phyloP scores from a whole-genome alignment of 331 rosid species.

The Quercus lobata region DNA sequence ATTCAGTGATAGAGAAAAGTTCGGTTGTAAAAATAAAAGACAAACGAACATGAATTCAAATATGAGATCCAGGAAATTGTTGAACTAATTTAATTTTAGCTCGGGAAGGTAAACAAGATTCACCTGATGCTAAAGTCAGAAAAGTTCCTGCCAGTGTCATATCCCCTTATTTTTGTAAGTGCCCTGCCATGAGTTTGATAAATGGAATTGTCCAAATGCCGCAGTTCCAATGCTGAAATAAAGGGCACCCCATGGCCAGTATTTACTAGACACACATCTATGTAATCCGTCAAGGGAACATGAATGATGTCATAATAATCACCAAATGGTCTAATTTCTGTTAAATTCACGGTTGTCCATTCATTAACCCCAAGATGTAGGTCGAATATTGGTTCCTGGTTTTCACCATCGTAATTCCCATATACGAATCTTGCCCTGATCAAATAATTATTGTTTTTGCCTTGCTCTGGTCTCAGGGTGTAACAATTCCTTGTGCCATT shows the following conservation, averaged over 20 bases:
- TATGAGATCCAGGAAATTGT: too few relatives aligned
- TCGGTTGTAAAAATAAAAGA: too few relatives aligned
- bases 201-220: too few relatives aligned
- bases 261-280: too few relatives aligned
- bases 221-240: too few relatives aligned
- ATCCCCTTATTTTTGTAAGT: rapidly evolving
- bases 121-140: not conserved
- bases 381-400: constrained; percentile 22
- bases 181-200: too few relatives aligned
- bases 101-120: rapidly evolving
- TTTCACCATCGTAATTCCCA: constrained; percentile 31
- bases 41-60: too few relatives aligned
- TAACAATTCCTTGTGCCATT: constrained; percentile 5
- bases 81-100: rapidly evolving
- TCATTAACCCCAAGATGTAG: not conserved
- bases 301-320: not conserved
- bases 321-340: rapidly evolving
- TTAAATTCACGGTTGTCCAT: constrained; percentile 25
- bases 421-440: constrained; percentile 24
- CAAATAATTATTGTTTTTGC: constrained; percentile 21
- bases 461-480: too few relatives aligned
- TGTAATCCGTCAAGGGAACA: constrained; percentile 11
- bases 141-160: not conserved
- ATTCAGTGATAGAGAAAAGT: too few relatives aligned
- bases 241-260: rapidly evolving